Evolutionary conservation across 352 stramenopile species (phyloP).

Genomic region (Achlya hypogyna): DNA sequence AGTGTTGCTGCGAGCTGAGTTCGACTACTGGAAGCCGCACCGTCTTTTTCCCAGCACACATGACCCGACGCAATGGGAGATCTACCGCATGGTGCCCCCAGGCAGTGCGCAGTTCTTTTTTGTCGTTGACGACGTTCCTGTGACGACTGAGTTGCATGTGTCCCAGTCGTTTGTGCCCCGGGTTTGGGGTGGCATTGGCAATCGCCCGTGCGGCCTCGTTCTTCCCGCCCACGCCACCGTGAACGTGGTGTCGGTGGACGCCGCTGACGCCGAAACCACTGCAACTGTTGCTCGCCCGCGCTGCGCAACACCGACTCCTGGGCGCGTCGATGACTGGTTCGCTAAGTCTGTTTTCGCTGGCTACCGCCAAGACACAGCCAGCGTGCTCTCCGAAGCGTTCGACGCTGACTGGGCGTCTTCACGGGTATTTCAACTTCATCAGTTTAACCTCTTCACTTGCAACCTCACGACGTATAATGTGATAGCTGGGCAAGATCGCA

Average conservation of each 20-base stretch:
- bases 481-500: conserved; percentile 6
- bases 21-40: conserved; percentile 19
- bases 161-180: neutral
- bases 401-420: conserved; percentile 9
- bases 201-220: neutral
- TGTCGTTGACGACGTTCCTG: conserved; percentile 4
- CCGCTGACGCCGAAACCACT: neutral
- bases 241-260: neutral
- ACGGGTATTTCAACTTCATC: neutral
- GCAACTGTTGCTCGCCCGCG: neutral
- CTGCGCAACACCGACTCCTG: neutral
- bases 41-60: neutral
- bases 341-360: conserved; percentile 12
- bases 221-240: neutral
- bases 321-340: conserved; percentile 14
- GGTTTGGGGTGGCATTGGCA: conserved; percentile 13
- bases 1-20: conserved; percentile 11
- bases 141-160: conserved; percentile 1
- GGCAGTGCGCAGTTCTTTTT: conserved; percentile 14
- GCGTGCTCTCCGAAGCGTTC: neutral
- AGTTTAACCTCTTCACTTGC: neutral
- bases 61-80: conserved; percentile 6
- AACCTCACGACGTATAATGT: too few relatives aligned
- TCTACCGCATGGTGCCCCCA: conserved; percentile 16
- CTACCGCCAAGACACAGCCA: conserved; percentile 14